These are phyloP conservation scores for Senna siamea DNA, from an alignment of 306 rosid species.

Conservation along the genomic window DNA sequence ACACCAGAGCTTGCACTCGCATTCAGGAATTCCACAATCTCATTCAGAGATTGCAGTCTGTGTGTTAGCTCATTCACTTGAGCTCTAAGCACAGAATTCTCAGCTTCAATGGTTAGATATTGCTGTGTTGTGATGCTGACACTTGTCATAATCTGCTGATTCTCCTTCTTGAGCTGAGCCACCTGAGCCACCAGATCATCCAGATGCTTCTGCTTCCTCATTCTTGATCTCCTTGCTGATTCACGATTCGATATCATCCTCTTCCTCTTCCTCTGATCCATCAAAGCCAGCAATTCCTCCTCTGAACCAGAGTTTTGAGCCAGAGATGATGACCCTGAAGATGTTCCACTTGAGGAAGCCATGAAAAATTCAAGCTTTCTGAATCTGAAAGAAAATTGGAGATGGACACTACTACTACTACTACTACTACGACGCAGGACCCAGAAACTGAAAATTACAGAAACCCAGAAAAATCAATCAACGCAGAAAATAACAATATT, in stretches of 20 bases:
- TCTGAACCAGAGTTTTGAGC: slow-evolving; percentile 71
- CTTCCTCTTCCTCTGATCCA: slow-evolving; percentile 85
- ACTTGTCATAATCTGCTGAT: slow-evolving; percentile 58
- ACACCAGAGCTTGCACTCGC: slow-evolving; percentile 37
- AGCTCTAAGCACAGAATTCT: slow-evolving; percentile 78
- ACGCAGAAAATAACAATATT: slow-evolving; percentile 34
- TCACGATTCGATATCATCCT: slow-evolving; percentile 91
- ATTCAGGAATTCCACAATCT: slow-evolving; percentile 57
- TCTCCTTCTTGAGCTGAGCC: slow-evolving; percentile 61
- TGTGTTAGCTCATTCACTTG: slow-evolving; percentile 67
- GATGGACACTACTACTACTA: neutral
- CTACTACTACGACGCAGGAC: slow-evolving; percentile 45
- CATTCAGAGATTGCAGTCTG: slow-evolving; percentile 64
- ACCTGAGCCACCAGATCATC: slow-evolving; percentile 70
- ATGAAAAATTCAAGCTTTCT: slow-evolving; percentile 32
- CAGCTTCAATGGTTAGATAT: slow-evolving; percentile 59
- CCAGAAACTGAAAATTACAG: slow-evolving; percentile 40
- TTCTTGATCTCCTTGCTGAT: slow-evolving; percentile 81
- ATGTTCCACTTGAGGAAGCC: slow-evolving; percentile 87
- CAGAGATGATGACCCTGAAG: slow-evolving; percentile 57
- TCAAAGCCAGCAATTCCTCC: slow-evolving; percentile 54
- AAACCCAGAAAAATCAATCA: slow-evolving; percentile 27
- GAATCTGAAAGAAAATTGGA: neutral
- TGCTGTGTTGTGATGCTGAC: slow-evolving; percentile 61
- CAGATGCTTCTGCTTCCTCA: slow-evolving; percentile 89